Evolutionary conservation across 306 rosid species (phyloP), one percentile per base, ranked within the genome.

Genomic region (Acacia confusa): DNA sequence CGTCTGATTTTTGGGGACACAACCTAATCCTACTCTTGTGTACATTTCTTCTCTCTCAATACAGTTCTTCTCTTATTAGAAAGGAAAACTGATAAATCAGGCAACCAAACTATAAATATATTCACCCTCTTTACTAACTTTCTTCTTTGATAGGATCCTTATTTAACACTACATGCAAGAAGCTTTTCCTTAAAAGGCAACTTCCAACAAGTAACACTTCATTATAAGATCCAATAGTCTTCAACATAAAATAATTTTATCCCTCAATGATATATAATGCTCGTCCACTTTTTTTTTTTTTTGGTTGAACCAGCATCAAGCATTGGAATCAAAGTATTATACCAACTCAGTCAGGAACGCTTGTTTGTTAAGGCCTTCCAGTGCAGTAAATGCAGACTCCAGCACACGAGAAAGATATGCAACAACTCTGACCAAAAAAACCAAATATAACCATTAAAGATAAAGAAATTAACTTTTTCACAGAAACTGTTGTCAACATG

Each of bases 381-480:
- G 90, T 27, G 99, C 97, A 40, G 98, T 88, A 87, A 93, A 96
- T 34, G 97, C 97, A 78, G 98, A 93, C 85, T 96, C 99, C 75
- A 94, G 88, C 81, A 96, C 98, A 43, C 98, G 99, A 68, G 99
- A 96, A 78, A 96, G 98, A 89, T 96, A 96, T 14, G 94, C 97
- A 78, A 96, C 98, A 84, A 96, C 99, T 85, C 99, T 96, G 81
- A 84, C 79, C 77, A 75, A 80, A 61, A 77, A 72, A 78, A 79
- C 36, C 82, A 75, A 79, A 58, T 72, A 89, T 84, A 68, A 70
- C 28, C 28, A 68, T 84, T 52, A 66, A 41, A 41, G 41, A 76
- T 20, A 66, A 9, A 80, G 48, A 45, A 47, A 15, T n/a, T 20
- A 73, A 40, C 43, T 30, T 66, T 22, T 79, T 58, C 30, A 22